phyloP scores from a whole-genome alignment of 2,329 filamentous ascomycete species.

The Hysterium pulicare region DNA sequence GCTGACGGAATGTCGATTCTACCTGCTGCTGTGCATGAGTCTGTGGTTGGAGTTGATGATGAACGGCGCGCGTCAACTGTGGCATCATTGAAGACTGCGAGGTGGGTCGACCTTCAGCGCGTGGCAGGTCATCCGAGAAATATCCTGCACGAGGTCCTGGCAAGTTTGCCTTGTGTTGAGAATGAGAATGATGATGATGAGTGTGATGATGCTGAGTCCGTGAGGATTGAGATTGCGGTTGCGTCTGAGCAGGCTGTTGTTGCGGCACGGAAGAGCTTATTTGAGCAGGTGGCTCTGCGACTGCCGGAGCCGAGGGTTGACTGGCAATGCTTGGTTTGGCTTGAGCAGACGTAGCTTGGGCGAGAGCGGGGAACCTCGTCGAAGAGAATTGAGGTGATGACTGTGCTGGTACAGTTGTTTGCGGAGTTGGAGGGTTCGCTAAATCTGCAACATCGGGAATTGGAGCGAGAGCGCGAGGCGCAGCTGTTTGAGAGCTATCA shows the following conservation, averaged over 20 bases:
- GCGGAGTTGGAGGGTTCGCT: slow-evolving; percentile 33
- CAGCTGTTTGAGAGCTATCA: slow-evolving; percentile 38
- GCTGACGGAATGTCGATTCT: slow-evolving; percentile 19
- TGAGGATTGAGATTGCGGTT: neutral
- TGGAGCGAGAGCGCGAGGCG: slow-evolving; percentile 44
- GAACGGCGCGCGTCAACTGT: slow-evolving; percentile 20
- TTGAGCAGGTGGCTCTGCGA: slow-evolving; percentile 25
- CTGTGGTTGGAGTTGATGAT: slow-evolving; percentile 25
- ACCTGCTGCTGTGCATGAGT: slow-evolving; percentile 25
- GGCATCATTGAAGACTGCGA: slow-evolving; percentile 23
- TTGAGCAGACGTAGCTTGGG: slow-evolving; percentile 26
- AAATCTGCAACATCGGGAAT: slow-evolving; percentile 43
- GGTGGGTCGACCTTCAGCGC: slow-evolving; percentile 26
- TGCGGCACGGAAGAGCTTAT: slow-evolving; percentile 25
- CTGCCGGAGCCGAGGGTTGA: slow-evolving; percentile 15
- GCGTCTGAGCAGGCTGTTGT: slow-evolving; percentile 23
- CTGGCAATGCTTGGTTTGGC: slow-evolving; percentile 24
- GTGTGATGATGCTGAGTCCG: slow-evolving; percentile 4
- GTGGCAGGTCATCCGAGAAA: slow-evolving; percentile 33
- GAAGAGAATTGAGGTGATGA: slow-evolving; percentile 36
- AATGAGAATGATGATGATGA: slow-evolving; percentile 7
- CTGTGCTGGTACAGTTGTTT: slow-evolving; percentile 29
- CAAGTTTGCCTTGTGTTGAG: slow-evolving; percentile 22
- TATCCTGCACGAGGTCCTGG: slow-evolving; percentile 32
- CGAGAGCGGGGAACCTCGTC: slow-evolving; percentile 28